Conservation (phyloP, 352 stramenopile species). For the Stramenopiles sp. region DNA sequence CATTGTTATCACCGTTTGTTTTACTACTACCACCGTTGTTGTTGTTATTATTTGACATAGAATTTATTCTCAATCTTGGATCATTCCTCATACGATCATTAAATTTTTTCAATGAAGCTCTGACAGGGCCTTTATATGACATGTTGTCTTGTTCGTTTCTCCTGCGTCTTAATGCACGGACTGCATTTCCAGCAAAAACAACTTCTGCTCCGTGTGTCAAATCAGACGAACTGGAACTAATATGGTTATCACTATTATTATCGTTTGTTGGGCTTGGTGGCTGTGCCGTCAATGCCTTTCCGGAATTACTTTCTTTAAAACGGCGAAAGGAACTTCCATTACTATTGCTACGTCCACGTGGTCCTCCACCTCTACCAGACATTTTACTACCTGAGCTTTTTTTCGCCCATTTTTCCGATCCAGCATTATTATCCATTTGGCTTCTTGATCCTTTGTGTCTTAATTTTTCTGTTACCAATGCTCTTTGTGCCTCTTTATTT, state of each 20-base stretch:
- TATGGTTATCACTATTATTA: background rate
- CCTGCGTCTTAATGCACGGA: constrained; percentile 42
- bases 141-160: constrained; percentile 35
- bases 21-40: no score
- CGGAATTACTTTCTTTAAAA: background rate
- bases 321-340: background rate
- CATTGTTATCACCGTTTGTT: no score
- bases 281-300: background rate
- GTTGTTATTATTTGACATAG: no score
- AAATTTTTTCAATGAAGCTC: background rate
- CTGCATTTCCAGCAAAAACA: constrained; percentile 63
- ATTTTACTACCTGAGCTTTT: background rate
- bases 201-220: constrained; percentile 62
- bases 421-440: constrained; percentile 8
- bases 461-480: background rate
- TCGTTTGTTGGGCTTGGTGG: background rate
- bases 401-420: background rate
- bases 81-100: no score
- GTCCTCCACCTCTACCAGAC: background rate
- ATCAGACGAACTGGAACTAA: constrained; percentile 32
- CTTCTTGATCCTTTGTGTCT: constrained; percentile 3
- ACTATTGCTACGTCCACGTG: constrained; percentile 8
- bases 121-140: background rate
- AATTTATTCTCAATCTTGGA: no score
- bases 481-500: background rate